A percentile compares a stretch with the other conserved stretches of the same genome.
These are phyloP conservation scores for Cyclotella cryptica DNA, from an alignment of 108 stramenopile species.

Conservation along the genomic window DNA sequence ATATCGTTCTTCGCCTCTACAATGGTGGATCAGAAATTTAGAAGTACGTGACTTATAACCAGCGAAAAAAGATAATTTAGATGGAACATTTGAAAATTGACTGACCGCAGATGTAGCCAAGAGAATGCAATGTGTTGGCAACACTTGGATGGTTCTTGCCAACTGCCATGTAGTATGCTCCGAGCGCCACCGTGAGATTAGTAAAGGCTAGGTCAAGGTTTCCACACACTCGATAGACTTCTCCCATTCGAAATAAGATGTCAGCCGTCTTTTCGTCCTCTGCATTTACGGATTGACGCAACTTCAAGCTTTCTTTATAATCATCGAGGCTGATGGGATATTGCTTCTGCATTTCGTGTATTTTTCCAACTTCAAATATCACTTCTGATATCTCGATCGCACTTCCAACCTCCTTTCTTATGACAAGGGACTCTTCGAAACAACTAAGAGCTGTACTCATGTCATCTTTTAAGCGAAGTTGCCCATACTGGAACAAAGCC, in stretches of 20 bases:
- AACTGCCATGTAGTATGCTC: constrained; percentile 38
- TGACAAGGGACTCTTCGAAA: constrained; percentile 51
- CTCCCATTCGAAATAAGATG: constrained; percentile 45
- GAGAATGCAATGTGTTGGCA: constrained; percentile 45
- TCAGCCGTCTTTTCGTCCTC: constrained; percentile 56
- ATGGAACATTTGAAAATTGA: neutral
- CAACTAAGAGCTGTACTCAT: constrained; percentile 44
- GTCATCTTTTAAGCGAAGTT: constrained; percentile 31
- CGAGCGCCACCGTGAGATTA: constrained; percentile 45
- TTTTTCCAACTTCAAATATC: constrained; percentile 45
- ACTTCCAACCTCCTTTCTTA: constrained; percentile 38
- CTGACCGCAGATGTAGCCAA: constrained; percentile 52
- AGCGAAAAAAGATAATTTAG: too few relatives aligned
- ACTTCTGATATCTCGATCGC: constrained; percentile 47
- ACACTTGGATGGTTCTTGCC: constrained; percentile 53
- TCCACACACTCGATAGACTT: constrained; percentile 33
- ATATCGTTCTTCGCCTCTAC: constrained; percentile 42
- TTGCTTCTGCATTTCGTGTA: constrained; percentile 45
- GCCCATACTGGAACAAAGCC: constrained; percentile 39
- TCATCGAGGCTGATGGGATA: constrained; percentile 36
- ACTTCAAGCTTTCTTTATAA: constrained; percentile 41
- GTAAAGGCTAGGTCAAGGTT: constrained; percentile 45
- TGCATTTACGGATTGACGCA: constrained; percentile 34
- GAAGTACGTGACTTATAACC: too few relatives aligned
- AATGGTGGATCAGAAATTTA: neutral